A percentile compares a stretch with the other conserved stretches of the same genome.
Conservation (phyloP, 768 basidiomycete species). For the Pholiota molesta region DNA sequence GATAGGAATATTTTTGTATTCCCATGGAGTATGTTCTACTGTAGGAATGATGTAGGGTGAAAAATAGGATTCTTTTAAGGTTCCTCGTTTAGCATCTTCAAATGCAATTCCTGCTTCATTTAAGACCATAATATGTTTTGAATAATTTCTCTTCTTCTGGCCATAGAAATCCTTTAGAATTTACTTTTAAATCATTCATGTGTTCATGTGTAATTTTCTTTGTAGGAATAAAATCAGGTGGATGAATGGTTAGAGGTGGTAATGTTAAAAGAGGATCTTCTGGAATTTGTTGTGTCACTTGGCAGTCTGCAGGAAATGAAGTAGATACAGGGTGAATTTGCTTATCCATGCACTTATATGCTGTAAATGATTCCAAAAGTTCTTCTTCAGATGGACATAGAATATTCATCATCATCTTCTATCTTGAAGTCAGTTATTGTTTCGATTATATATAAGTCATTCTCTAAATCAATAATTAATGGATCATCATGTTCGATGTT, state of each 20-base stretch:
- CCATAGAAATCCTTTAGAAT: constrained; percentile 19
- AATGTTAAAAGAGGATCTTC: constrained; percentile 26
- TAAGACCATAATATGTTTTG: no score
- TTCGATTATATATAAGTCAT: no score
- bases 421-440: no score
- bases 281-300: constrained; percentile 6
- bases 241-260: constrained; percentile 17
- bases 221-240: constrained; percentile 25
- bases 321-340: constrained; percentile 29
- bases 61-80: no score
- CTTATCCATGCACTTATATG: constrained; percentile 23
- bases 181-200: constrained; percentile 17
- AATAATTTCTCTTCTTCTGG: constrained; percentile 28
- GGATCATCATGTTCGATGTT: no score
- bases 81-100: no score
- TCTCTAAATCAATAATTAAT: no score
- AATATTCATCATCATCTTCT: no score
- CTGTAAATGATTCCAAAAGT: neutral
- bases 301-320: constrained; percentile 14
- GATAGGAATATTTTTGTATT: constrained; percentile 34
- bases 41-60: no score
- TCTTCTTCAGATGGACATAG: no score
- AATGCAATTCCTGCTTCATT: no score
- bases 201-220: constrained; percentile 22
- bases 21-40: constrained; percentile 34